Conservation (phyloP, 208 protist species). For the Crithidia expoeki region DNA sequence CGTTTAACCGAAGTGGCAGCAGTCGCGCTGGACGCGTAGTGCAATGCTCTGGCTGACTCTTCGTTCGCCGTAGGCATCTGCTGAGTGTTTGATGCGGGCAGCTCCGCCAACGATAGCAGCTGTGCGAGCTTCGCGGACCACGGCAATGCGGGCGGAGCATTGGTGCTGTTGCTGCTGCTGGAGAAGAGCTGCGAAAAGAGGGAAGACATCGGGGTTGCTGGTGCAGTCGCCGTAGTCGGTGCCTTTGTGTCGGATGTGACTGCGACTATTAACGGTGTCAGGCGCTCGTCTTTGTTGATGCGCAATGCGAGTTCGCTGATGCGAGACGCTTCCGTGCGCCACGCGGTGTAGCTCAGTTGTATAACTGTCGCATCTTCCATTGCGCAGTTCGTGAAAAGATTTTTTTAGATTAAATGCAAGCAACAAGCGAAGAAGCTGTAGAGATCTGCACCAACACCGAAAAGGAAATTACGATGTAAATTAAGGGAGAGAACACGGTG, state of each 20-base stretch:
- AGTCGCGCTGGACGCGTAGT: background rate
- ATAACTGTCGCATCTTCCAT: conserved; percentile 11
- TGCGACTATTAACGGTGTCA: background rate
- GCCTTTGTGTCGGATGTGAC: background rate
- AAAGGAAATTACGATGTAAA: too few relatives aligned
- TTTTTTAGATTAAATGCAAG: background rate
- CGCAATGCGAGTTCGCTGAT: conserved; percentile 11
- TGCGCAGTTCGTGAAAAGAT: background rate
- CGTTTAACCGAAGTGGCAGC: background rate
- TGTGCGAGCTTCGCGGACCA: conserved; percentile 17
- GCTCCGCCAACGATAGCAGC: conserved; percentile 25
- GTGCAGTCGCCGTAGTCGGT: background rate
- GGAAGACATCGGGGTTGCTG: conserved; percentile 1
- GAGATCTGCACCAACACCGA: too few relatives aligned
- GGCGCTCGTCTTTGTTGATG: conserved; percentile 7
- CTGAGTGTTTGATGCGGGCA: conserved; percentile 4
- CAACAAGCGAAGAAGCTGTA: conserved; percentile 12
- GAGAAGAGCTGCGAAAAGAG: conserved; percentile 16
- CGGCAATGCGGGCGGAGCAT: background rate
- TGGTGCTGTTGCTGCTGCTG: background rate
- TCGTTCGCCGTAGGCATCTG: background rate
- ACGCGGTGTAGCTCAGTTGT: conserved; percentile 20
- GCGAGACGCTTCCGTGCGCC: conserved; percentile 17
- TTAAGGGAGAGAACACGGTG: too few relatives aligned
- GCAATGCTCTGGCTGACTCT: background rate